Conservation (phyloP, 805 yeast species). For the Aciculoconidium aculeatum region DNA sequence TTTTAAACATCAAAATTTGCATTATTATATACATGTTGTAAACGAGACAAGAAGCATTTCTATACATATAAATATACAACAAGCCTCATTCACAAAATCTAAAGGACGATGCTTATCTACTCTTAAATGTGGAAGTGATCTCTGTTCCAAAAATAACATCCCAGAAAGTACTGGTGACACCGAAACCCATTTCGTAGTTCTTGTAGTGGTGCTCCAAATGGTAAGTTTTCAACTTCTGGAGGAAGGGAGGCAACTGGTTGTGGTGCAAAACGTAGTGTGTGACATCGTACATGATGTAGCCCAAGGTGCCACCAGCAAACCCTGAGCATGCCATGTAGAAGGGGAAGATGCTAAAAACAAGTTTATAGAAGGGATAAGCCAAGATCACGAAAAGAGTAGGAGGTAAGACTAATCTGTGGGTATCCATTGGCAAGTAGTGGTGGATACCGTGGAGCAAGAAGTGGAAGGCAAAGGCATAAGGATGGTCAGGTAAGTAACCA, state of each 20-base stretch:
- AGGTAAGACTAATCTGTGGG: conserved; percentile 89
- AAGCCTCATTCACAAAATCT: too few relatives aligned
- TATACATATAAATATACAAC: too few relatives aligned
- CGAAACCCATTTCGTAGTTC: conserved; percentile 94
- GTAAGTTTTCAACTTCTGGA: conserved; percentile 77
- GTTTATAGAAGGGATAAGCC: conserved; percentile 72
- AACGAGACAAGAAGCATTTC: too few relatives aligned
- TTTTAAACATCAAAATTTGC: too few relatives aligned
- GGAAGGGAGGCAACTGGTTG: conserved; percentile 65
- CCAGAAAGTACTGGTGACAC: conserved; percentile 94
- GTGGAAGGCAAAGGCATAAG: conserved; percentile 70
- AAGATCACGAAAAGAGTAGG: conserved; percentile 75
- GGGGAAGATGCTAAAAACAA: conserved; percentile 75
- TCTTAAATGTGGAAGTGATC: conserved; percentile 47
- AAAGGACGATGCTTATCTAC: conserved; percentile 21
- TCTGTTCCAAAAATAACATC: conserved; percentile 85
- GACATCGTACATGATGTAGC: conserved; percentile 86
- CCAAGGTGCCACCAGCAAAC: conserved; percentile 93
- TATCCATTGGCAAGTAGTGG: conserved; percentile 97
- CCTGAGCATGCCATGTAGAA: conserved; percentile 83
- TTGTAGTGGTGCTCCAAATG: conserved; percentile 98
- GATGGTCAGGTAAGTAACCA: conserved; percentile 75
- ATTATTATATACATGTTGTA: too few relatives aligned
- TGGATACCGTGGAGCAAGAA: conserved; percentile 94
- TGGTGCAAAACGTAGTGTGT: conserved; percentile 96